phyloP scores from a whole-genome alignment of 495 filamentous ascomycete genomes.

The Stereocaulon alpinum region DNA sequence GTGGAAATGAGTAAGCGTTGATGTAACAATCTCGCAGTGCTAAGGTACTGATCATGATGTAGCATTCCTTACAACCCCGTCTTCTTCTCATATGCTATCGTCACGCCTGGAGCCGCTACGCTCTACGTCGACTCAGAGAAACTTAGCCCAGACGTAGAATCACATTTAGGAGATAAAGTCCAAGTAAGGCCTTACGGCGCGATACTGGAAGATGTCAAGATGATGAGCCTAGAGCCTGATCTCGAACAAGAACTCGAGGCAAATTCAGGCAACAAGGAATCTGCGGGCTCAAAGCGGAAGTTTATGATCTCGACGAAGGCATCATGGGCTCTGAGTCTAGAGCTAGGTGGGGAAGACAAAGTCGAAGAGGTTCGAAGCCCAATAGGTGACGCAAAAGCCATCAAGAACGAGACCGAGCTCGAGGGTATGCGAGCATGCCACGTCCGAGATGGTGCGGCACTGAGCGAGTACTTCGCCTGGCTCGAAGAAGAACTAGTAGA shows the following conservation, averaged over 20 bases:
- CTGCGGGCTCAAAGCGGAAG: conserved; percentile 42
- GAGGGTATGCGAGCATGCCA: conserved; percentile 93
- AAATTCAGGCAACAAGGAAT: conserved; percentile 23
- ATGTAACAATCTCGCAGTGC: neutral
- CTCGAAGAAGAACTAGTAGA: conserved; percentile 75
- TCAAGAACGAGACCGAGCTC: conserved; percentile 89
- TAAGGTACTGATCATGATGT: conserved; percentile 20
- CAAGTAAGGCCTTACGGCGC: conserved; percentile 71
- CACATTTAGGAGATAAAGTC: conserved; percentile 64
- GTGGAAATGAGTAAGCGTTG: conserved; percentile 71
- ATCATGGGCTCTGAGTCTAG: conserved; percentile 86
- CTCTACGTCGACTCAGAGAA: conserved; percentile 80
- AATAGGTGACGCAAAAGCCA: conserved; percentile 87
- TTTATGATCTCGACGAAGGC: conserved; percentile 81
- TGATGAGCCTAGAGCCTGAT: conserved; percentile 40
- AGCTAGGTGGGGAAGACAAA: conserved; percentile 76
- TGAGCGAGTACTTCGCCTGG: conserved; percentile 94
- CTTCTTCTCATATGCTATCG: conserved; percentile 91
- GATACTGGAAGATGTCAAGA: conserved; percentile 68
- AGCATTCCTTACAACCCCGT: conserved; percentile 97
- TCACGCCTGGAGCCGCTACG: conserved; percentile 72
- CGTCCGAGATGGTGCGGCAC: conserved; percentile 83
- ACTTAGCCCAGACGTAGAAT: conserved; percentile 54
- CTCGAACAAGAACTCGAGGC: conserved; percentile 27
- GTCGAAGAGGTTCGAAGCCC: conserved; percentile 84